A percentile compares a stretch with the other conserved stretches of the same genome.
phyloP scores from a whole-genome alignment of 257 asterid genomes.

The Nicotiana tabacum region DNA sequence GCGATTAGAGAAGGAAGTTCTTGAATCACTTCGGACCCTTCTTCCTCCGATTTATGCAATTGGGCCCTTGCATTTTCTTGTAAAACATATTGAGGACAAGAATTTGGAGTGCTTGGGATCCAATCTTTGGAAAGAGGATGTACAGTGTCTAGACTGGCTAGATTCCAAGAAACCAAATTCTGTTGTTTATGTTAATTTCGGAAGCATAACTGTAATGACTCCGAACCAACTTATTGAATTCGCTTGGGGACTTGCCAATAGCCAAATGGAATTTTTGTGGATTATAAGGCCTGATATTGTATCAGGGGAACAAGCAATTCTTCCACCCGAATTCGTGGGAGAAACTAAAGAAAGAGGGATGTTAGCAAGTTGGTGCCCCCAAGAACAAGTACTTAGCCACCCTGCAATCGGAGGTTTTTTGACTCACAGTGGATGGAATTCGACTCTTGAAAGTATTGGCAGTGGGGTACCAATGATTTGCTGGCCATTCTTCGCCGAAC shows the following conservation, averaged over 20 bases:
- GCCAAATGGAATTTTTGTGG: conserved; percentile 17
- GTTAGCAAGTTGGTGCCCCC: conserved; percentile 19
- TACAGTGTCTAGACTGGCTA: conserved; percentile 12
- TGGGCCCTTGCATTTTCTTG: conserved; percentile 10
- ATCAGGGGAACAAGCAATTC: conserved; percentile 13
- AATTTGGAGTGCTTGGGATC: background rate
- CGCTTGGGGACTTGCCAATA: conserved; percentile 19
- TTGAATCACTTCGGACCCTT: background rate
- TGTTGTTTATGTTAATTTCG: conserved; percentile 14
- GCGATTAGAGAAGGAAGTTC: conserved; percentile 2
- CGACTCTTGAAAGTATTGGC: conserved; percentile 14
- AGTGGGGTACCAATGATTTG: conserved; percentile 25
- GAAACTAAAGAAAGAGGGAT: conserved; percentile 19
- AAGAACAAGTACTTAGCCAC: conserved; percentile 17
- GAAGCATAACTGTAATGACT: conserved; percentile 16
- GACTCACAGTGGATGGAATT: conserved; percentile 23
- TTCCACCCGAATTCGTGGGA: conserved; percentile 10
- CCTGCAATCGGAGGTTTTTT: conserved; percentile 15
- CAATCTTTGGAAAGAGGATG: conserved; percentile 17
- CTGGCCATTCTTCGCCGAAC: conserved; percentile 24
- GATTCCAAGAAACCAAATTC: conserved; percentile 8
- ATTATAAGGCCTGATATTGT: conserved; percentile 19
- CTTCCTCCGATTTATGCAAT: conserved; percentile 1
- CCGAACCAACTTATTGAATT: conserved; percentile 11
- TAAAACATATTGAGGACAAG: background rate